Base-by-base conservation (phyloP, 495 filamentous ascomycete genomes). In the Acidomyces sp. region DNA sequence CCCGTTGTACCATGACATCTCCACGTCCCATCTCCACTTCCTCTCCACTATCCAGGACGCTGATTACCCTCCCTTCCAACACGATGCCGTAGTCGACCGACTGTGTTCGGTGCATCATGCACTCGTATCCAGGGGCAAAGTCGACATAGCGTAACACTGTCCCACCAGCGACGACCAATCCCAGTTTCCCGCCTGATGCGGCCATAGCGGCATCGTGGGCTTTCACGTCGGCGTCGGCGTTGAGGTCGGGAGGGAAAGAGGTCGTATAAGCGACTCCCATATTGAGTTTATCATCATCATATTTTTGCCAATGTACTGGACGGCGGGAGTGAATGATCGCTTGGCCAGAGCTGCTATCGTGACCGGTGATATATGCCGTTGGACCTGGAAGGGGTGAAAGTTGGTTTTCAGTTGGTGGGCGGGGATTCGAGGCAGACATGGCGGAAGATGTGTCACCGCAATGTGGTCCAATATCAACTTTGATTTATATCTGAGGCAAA, bases 41-140 rank as follows among this genome's bases (percentile, higher is more conserved):
- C 51, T 72, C 75, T 0, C 80, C 69, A 49, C 56, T 46, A 53
- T 82, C 79, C 10, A 84, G 56, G 5, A 69, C 54, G 57, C 74
- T 67, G 49, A 71, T 75, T 15, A 80, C 56, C 51, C 70, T 55
- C 0, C 83, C 83, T 53, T 86, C 80, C n/a, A 90, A 42, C 19
- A 90, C 71, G 41, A 85, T 67, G 3, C 80, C 81, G 37, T 81
- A 86, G 46, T 88, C 83, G 3, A 90, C 57, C 12, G 69, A 75
- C 51, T 75, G 66, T 2, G 83, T 85, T 0, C 80, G 67, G 44
- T 87, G 83, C 70, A 87, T 73, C 39, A 66, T 63, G 45, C 64
- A 69, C 17, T 61, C 60, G 45, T 64, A 60, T 10, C 58, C 61
- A 3, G 77, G 77, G 0, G 61, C 59, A 24, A 80, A 73, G 47